phyloP scores from a whole-genome alignment of 139 green algal species.

The Chlamydomonas urium region DNA sequence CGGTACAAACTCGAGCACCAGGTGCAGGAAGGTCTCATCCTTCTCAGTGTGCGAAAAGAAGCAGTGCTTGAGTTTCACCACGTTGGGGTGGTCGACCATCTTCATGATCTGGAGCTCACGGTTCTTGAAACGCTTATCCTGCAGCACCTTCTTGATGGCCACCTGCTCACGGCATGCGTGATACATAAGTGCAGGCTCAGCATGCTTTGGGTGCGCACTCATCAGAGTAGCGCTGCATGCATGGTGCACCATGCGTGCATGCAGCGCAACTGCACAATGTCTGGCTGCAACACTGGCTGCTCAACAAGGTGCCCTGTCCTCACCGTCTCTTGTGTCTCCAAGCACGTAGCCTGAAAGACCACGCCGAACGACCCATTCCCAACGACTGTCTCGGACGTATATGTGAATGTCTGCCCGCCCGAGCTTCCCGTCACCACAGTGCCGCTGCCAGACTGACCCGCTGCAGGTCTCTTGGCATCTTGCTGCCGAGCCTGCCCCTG shows the following conservation, averaged over 20 bases:
- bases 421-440: slow-evolving; percentile 37
- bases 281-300: not conserved
- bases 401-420: slow-evolving; percentile 69
- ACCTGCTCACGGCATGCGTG: slow-evolving; percentile 43
- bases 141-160: slow-evolving; percentile 99
- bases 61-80: slow-evolving; percentile 96
- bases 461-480: too few relatives aligned
- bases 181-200: not conserved
- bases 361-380: slow-evolving; percentile 99
- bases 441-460: too few relatives aligned
- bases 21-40: slow-evolving; percentile 87
- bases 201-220: not conserved
- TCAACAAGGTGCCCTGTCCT: not conserved
- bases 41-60: slow-evolving; percentile 80
- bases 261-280: not conserved
- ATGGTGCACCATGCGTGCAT: not conserved
- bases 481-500: slow-evolving; percentile 25
- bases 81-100: slow-evolving; percentile 93
- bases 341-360: slow-evolving; percentile 91
- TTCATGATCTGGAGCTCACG: slow-evolving; percentile 98
- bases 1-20: slow-evolving; percentile 98
- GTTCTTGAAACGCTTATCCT: slow-evolving; percentile 99
- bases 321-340: slow-evolving; percentile 87
- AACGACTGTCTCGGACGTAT: slow-evolving; percentile 86
- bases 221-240: not conserved